These are phyloP conservation scores for Panaeolus papilionaceus DNA, from an alignment of 768 basidiomycete species.

Conservation along the genomic window DNA sequence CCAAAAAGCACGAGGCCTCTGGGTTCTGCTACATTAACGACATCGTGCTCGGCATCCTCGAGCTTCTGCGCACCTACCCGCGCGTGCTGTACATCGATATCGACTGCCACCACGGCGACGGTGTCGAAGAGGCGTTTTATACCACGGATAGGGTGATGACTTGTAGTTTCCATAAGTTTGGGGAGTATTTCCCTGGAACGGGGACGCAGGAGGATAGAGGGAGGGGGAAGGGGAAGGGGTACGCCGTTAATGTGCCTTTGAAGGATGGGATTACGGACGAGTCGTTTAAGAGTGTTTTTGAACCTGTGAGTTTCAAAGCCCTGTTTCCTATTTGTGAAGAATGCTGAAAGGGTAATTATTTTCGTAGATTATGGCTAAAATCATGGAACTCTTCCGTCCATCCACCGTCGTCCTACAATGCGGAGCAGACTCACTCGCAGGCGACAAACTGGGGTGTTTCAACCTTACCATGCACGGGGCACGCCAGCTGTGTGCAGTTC, in stretches of 20 bases:
- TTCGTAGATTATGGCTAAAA: no score
- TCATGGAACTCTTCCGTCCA: no score
- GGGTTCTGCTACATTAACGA: constrained; percentile 99
- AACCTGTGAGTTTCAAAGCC: constrained; percentile 66
- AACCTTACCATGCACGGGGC: no score
- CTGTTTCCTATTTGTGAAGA: no score
- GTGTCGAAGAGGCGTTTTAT: constrained; percentile 98
- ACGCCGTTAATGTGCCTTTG: constrained; percentile 91
- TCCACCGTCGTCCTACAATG: no score
- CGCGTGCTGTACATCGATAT: constrained; percentile 98
- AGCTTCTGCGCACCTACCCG: constrained; percentile 83
- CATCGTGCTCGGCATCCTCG: constrained; percentile 93
- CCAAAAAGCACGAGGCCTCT: constrained; percentile 98
- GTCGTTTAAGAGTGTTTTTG: constrained; percentile 85
- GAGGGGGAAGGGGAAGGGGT: constrained; percentile 82
- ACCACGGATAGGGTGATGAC: constrained; percentile 98
- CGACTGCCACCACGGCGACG: constrained; percentile 98
- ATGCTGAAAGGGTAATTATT: no score
- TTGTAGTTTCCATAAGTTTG: constrained; percentile 96
- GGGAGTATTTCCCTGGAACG: constrained; percentile 93
- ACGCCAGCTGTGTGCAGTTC: no score
- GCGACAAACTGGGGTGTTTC: no score
- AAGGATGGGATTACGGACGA: constrained; percentile 95
- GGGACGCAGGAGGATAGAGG: constrained; percentile 87
- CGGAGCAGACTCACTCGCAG: no score